phyloP scores from a whole-genome alignment of 2,329 filamentous ascomycete species.

The Ophiocordyceps robertsii region DNA sequence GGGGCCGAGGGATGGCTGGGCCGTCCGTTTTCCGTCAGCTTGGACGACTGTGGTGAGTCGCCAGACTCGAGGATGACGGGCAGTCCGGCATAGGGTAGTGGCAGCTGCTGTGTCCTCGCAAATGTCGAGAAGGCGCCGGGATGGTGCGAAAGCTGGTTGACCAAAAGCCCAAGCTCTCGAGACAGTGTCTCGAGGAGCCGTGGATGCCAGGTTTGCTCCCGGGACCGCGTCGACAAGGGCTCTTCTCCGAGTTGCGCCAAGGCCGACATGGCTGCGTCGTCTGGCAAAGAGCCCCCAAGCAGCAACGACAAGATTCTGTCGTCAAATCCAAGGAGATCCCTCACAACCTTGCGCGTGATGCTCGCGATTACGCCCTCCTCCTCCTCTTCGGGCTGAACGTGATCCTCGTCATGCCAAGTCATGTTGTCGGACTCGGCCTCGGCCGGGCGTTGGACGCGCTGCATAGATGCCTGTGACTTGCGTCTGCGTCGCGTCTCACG shows the following conservation, averaged over 20 bases:
- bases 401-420: constrained; percentile 41
- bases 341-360: constrained; percentile 74
- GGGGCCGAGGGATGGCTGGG: constrained; percentile 12
- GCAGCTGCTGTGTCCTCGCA: constrained; percentile 45
- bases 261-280: constrained; percentile 31
- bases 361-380: constrained; percentile 64
- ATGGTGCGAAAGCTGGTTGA: constrained; percentile 66
- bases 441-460: constrained; percentile 12
- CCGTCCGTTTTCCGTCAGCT: constrained; percentile 9
- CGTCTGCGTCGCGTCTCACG: constrained; percentile 63
- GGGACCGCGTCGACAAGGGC: constrained; percentile 15
- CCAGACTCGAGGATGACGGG: constrained; percentile 46
- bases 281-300: constrained; percentile 65
- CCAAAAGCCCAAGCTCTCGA: constrained; percentile 69
- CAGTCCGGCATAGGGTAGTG: constrained; percentile 67
- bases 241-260: constrained; percentile 25
- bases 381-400: constrained; percentile 29
- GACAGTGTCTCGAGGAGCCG: constrained; percentile 74
- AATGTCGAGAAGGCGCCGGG: constrained; percentile 85
- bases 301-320: constrained; percentile 74
- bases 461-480: constrained; percentile 40
- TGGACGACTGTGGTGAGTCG: constrained; percentile 16
- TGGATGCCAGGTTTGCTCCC: constrained; percentile 53
- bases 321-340: constrained; percentile 83
- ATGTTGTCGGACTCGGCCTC: constrained; percentile 24